A percentile compares a stretch with the other conserved stretches of the same genome.
Evolutionary conservation across 108 stramenopile species (phyloP).

Genomic region (Halocafeteria seosinensis): DNA sequence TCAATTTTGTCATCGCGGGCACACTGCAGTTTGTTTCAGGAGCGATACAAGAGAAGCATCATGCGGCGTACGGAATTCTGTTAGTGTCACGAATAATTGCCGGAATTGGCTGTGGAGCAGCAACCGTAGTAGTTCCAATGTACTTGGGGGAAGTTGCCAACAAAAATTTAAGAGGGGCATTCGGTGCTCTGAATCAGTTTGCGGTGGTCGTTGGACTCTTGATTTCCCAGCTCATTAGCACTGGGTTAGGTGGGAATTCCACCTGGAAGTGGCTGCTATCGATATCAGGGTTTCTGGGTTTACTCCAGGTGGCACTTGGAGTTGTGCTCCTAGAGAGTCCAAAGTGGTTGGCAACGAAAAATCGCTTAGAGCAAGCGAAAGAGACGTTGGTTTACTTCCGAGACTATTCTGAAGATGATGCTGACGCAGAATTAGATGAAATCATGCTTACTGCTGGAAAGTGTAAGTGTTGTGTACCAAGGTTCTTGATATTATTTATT

Average conservation of each 20-base stretch:
- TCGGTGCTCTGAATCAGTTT: slow-evolving; percentile 91
- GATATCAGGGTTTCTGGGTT: slow-evolving; percentile 49
- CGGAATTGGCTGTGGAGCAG: slow-evolving; percentile 70
- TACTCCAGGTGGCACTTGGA: slow-evolving; percentile 50
- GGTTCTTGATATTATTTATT: not conserved
- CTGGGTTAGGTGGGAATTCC: slow-evolving; percentile 33
- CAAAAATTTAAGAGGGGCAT: slow-evolving; percentile 68
- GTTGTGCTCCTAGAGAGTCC: slow-evolving; percentile 74
- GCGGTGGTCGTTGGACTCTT: slow-evolving; percentile 77
- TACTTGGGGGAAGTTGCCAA: slow-evolving; percentile 85
- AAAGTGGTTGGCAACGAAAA: slow-evolving; percentile 54
- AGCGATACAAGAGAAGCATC: not conserved
- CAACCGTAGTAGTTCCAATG: slow-evolving; percentile 72
- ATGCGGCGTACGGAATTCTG: slow-evolving; percentile 47
- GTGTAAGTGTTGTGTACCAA: not conserved
- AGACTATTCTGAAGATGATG: not conserved
- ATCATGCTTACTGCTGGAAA: not conserved
- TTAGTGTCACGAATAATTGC: slow-evolving; percentile 61
- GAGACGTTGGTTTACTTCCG: not conserved
- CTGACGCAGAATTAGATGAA: not conserved
- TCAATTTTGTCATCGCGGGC: not conserved
- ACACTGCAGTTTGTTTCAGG: not conserved
- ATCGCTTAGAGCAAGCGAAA: slow-evolving; percentile 6
- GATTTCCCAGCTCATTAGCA: slow-evolving; percentile 56
- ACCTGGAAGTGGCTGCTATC: slow-evolving; percentile 63